Percentiles rank a stretch among this genome's conserved stretches.
Evolutionary conservation across 2,329 filamentous ascomycete species (phyloP).

Genomic region (Fusarium proliferatum): DNA sequence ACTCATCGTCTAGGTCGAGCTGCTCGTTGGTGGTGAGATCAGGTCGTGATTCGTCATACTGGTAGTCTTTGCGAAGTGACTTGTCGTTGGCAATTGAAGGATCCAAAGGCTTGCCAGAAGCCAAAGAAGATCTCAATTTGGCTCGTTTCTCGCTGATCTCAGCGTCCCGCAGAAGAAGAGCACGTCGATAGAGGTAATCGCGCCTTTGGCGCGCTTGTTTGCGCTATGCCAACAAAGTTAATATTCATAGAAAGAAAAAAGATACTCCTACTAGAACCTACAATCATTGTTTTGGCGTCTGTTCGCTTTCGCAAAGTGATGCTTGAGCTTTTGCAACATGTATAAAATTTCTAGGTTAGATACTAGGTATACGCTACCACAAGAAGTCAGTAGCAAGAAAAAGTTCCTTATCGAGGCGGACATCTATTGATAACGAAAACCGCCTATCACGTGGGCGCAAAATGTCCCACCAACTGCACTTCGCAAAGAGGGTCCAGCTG

Average conservation of each 20-base stretch:
- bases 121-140: constrained; percentile 85
- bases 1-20: constrained; percentile 87
- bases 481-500: constrained; percentile 40
- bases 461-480: constrained; percentile 53
- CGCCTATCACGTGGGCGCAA: constrained; percentile 56
- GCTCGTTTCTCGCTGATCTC: constrained; percentile 93
- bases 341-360: constrained; percentile 29
- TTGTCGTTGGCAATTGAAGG: constrained; percentile 88
- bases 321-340: constrained; percentile 13
- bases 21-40: constrained; percentile 75
- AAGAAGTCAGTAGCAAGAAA: constrained; percentile 33
- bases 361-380: background rate
- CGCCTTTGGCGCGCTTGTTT: constrained; percentile 57
- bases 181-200: constrained; percentile 84
- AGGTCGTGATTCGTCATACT: constrained; percentile 87
- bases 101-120: constrained; percentile 87
- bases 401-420: constrained; percentile 48
- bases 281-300: constrained; percentile 46
- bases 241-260: constrained; percentile 2
- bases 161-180: constrained; percentile 87
- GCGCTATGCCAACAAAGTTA: constrained; percentile 47
- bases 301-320: constrained; percentile 7
- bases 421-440: constrained; percentile 41
- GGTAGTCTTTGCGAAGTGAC: constrained; percentile 84
- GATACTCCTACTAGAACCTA: constrained; percentile 34